Evolutionary conservation across 108 stramenopile species (phyloP).

Genomic region (Nitzschia putrida): DNA sequence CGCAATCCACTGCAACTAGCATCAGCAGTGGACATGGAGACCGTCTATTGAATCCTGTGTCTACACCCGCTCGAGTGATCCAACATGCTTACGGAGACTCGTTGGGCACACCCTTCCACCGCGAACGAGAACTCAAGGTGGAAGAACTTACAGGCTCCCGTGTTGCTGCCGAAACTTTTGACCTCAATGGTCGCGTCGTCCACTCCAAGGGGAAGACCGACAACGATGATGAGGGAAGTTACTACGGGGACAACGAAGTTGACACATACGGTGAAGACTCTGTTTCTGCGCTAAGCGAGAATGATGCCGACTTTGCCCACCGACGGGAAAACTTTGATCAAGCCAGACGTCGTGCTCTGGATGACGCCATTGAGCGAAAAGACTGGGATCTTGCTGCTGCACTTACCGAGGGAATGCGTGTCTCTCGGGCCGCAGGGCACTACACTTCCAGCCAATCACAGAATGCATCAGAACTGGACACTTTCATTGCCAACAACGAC

Average conservation of each 20-base stretch:
- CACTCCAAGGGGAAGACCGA: conserved; percentile 6
- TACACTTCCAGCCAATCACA: conserved; percentile 29
- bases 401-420: conserved; percentile 39
- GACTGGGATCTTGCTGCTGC: conserved; percentile 57
- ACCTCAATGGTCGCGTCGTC: conserved; percentile 26
- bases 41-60: background rate
- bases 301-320: conserved; percentile 41
- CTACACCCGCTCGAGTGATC: background rate
- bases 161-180: conserved; percentile 37
- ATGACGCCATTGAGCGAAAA: conserved; percentile 54
- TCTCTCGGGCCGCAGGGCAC: conserved; percentile 8
- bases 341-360: conserved; percentile 42
- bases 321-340: conserved; percentile 41
- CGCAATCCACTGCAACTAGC: conserved; percentile 11
- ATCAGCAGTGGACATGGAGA: conserved; percentile 14
- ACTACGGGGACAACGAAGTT: conserved; percentile 27
- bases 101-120: conserved; percentile 16
- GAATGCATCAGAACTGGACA: conserved; percentile 72
- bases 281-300: conserved; percentile 53
- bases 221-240: conserved; percentile 7
- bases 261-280: conserved; percentile 36
- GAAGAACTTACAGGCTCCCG: conserved; percentile 46
- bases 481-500: conserved; percentile 76
- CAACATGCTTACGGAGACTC: background rate
- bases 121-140: conserved; percentile 48